A percentile compares a stretch with the other conserved stretches of the same genome.
phyloP scores from a whole-genome alignment of 2,329 filamentous ascomycete species.

The Aspergillus calidoustus region DNA sequence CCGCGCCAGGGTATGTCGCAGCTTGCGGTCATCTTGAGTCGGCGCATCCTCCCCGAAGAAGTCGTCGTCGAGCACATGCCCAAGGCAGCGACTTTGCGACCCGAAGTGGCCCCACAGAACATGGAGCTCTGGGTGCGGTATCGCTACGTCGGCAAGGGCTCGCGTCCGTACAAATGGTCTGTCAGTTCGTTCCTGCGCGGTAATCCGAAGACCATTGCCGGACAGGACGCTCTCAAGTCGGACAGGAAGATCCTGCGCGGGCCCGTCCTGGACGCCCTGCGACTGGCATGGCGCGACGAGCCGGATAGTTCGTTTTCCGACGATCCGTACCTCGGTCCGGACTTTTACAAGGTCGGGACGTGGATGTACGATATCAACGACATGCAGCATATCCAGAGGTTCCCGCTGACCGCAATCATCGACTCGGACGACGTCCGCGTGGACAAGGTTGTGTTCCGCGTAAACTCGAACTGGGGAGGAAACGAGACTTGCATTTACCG shows the following conservation, averaged over 20 bases:
- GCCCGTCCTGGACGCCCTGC: conserved; percentile 38
- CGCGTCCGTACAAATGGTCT: background rate
- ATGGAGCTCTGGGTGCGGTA: conserved; percentile 73
- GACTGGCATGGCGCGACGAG: conserved; percentile 35
- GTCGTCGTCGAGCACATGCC: conserved; percentile 75
- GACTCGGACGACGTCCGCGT: conserved; percentile 42
- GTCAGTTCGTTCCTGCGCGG: conserved; percentile 3
- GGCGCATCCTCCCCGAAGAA: conserved; percentile 67
- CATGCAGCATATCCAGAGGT: conserved; percentile 43
- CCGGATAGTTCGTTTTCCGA: conserved; percentile 40
- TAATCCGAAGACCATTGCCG: conserved; percentile 7
- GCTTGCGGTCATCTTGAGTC: conserved; percentile 43
- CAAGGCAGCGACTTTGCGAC: conserved; percentile 63
- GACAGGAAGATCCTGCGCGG: conserved; percentile 32
- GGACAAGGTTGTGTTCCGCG: conserved; percentile 47
- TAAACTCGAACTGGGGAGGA: conserved; percentile 50
- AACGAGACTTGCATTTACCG: conserved; percentile 52
- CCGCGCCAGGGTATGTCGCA: conserved; percentile 50
- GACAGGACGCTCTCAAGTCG: conserved; percentile 14
- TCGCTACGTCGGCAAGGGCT: conserved; percentile 5
- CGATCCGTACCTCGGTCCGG: conserved; percentile 39
- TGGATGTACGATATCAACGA: conserved; percentile 45
- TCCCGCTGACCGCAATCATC: conserved; percentile 43
- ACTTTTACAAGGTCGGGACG: conserved; percentile 46
- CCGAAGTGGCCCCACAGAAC: conserved; percentile 64